phyloP scores from a whole-genome alignment of 805 yeast species.

The Saccharomycopsis synnaedendra region DNA sequence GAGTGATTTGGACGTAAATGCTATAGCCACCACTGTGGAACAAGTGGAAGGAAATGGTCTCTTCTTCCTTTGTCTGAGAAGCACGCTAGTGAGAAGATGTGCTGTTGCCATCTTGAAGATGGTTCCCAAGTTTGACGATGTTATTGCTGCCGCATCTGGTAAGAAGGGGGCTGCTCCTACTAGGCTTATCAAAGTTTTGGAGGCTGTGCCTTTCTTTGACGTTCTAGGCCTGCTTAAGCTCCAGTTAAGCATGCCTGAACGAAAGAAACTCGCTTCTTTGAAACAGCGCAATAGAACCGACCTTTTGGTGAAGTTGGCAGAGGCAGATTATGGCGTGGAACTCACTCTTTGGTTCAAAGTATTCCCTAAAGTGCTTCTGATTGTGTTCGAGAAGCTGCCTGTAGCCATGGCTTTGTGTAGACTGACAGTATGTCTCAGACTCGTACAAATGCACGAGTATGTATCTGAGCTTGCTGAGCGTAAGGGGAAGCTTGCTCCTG shows the following conservation, averaged over 20 bases:
- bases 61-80: constrained; percentile 84
- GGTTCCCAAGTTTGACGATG: constrained; percentile 82
- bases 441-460: constrained; percentile 75
- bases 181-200: constrained; percentile 65
- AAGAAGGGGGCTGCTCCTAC: neutral
- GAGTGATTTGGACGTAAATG: constrained; percentile 50
- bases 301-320: constrained; percentile 67
- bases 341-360: constrained; percentile 92
- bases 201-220: constrained; percentile 54
- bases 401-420: constrained; percentile 90
- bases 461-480: constrained; percentile 43
- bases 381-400: constrained; percentile 74
- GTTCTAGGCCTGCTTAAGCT: constrained; percentile 40
- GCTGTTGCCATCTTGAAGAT: constrained; percentile 68
- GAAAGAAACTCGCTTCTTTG: constrained; percentile 55
- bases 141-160: constrained; percentile 28
- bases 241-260: constrained; percentile 63
- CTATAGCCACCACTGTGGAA: constrained; percentile 75
- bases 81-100: constrained; percentile 56
- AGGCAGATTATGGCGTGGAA: constrained; percentile 89
- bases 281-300: constrained; percentile 47
- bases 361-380: constrained; percentile 63
- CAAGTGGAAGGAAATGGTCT: constrained; percentile 95
- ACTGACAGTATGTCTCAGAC: constrained; percentile 76
- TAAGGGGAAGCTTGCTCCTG: constrained; percentile 21